Conservation (phyloP, 768 basidiomycete species). For the Suillus spraguei region DNA sequence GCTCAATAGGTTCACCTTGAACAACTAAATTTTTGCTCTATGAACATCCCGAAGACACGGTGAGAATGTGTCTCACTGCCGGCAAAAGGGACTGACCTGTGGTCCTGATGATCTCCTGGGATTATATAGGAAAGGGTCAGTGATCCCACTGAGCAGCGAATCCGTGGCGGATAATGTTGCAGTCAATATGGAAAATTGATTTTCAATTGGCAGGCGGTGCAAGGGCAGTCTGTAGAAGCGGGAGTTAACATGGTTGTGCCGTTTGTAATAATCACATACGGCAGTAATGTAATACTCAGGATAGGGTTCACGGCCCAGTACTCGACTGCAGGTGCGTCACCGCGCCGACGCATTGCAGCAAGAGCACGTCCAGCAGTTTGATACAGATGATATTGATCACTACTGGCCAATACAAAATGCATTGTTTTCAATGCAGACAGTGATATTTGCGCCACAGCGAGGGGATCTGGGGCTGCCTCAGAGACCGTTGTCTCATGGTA, state of each 20-base stretch:
- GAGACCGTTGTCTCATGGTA: conserved; percentile 11
- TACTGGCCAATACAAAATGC: conserved; percentile 64
- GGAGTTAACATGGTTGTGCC: neutral
- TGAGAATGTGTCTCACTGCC: conserved; percentile 5
- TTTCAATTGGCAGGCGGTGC: conserved; percentile 73
- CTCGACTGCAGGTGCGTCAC: conserved; percentile 66
- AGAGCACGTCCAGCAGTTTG: conserved; percentile 73
- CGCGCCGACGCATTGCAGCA: conserved; percentile 74
- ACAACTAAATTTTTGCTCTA: conserved; percentile 70
- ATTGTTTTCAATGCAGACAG: conserved; percentile 82
- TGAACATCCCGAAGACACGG: conserved; percentile 1
- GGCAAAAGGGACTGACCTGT: conserved; percentile 48
- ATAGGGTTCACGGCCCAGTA: conserved; percentile 90
- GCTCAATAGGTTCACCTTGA: conserved; percentile 81
- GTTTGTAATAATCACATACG: conserved; percentile 50
- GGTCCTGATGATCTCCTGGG: conserved; percentile 65
- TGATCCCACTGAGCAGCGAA: conserved; percentile 57
- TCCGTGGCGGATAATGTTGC: conserved; percentile 40
- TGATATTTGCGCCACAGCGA: conserved; percentile 85
- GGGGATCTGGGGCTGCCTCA: conserved; percentile 59
- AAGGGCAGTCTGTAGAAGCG: conserved; percentile 57
- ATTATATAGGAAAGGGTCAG: conserved; percentile 91
- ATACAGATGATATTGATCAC: conserved; percentile 82
- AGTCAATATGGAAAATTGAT: conserved; percentile 58
- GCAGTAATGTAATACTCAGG: conserved; percentile 73